These are phyloP conservation scores for Plectosphaerella cucumerina DNA, from an alignment of 2,329 filamentous ascomycete genomes.

Conservation along the genomic window DNA sequence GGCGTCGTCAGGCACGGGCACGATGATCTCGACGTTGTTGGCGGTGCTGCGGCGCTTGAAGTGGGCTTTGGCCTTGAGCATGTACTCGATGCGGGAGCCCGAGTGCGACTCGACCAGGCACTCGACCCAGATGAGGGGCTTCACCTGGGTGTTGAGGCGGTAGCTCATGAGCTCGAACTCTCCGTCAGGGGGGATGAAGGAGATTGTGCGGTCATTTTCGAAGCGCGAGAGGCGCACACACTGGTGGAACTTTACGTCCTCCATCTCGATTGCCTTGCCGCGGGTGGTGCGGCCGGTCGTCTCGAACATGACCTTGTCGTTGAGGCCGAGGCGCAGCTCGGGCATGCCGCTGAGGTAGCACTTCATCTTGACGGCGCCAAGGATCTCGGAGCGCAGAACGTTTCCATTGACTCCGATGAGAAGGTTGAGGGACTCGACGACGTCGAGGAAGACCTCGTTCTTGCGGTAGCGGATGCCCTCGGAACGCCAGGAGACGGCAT, in stretches of 20 bases:
- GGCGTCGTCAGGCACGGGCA: slow-evolving; percentile 95
- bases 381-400: slow-evolving; percentile 90
- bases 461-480: slow-evolving; percentile 98
- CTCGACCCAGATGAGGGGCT: slow-evolving; percentile 98
- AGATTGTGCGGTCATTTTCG: slow-evolving; percentile 97
- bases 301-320: slow-evolving; percentile 99
- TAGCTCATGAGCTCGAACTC: slow-evolving; percentile 99
- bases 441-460: slow-evolving; percentile 98
- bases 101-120: slow-evolving; percentile 96
- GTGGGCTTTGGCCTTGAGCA: slow-evolving; percentile 96
- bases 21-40: slow-evolving; percentile 97
- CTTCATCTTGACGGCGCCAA: slow-evolving; percentile 99
- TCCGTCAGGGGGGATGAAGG: slow-evolving; percentile 96
- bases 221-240: slow-evolving; percentile 94
- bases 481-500: slow-evolving; percentile 95
- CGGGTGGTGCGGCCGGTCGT: slow-evolving; percentile 90
- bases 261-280: slow-evolving; percentile 98
- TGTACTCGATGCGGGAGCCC: slow-evolving; percentile 94
- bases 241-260: slow-evolving; percentile 99
- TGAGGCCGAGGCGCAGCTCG: slow-evolving; percentile 86
- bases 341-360: slow-evolving; percentile 99
- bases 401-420: slow-evolving; percentile 93
- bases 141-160: slow-evolving; percentile 96
- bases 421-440: slow-evolving; percentile 93
- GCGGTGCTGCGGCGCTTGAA: slow-evolving; percentile 97